Base-by-base conservation (phyloP, 768 basidiomycete genomes). In the Phlegmacium glaucopus region DNA sequence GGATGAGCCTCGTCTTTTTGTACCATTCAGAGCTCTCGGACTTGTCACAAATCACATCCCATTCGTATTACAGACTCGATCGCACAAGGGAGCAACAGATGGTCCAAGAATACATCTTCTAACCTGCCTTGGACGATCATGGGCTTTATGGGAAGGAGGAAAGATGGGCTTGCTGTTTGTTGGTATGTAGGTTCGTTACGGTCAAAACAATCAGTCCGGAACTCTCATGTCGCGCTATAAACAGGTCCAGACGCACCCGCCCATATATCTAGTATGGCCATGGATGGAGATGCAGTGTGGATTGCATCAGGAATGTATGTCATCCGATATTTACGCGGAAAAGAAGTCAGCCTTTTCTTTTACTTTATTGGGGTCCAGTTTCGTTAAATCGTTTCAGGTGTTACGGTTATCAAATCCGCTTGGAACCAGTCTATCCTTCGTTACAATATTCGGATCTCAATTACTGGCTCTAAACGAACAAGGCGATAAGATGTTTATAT, bases 141-240 rank as follows among this genome's bases (percentile, higher is more conserved):
- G 94, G 94, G 90, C 93, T 13, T 72, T 96, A 60, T 98, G 95
- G 95, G 93, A 96, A 57, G 94, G 92, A 16, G 89, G 84, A 22
- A 93, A 87, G 68, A 94, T 98, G 90, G 77, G 75, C 27, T 68
- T 98, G 47, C 75, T 97, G 30, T 98, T 99, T 62, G 93, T 94
- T 50, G 92, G 95, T 91, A 67, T 71, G 91, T 79, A 59, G 49
- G 61, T 48, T 27, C 34, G 45, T 44, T 34, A 13, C n/a, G 27
- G 11, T 13, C 10, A n/a, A 16, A 6, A 25, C 6, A 15, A 27
- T 18, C n/a, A 11, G 41, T 38, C 29, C 1, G 11, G 17, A 28
- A 30, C 44, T 51, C 47, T 16, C 51, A 28, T 44, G 41, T 11
- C 43, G 18, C n/a, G 28, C 45, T 46, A 7, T 53, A 34, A 34